A percentile compares a stretch with the other conserved stretches of the same genome.
phyloP scores from a whole-genome alignment of 23 red algal species.

The Gracilaria domingensis region DNA sequence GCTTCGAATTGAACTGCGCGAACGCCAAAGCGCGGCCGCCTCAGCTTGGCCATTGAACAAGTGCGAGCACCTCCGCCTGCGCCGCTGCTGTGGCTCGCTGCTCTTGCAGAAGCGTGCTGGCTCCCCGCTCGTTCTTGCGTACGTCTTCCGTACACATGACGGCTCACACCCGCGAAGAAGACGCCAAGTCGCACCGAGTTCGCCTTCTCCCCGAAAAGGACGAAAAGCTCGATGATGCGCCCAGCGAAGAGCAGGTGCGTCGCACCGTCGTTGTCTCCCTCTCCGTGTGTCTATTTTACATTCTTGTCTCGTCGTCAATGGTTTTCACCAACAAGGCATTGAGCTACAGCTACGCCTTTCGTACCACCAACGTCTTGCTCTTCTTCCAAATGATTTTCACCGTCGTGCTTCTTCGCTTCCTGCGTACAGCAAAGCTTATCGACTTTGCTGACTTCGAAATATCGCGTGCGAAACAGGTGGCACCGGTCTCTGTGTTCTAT shows the following conservation, averaged over 20 bases:
- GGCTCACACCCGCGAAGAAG: background rate
- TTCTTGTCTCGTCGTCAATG: constrained; percentile 85
- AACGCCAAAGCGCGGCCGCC: too few relatives aligned
- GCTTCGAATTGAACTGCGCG: background rate
- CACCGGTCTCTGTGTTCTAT: constrained; percentile 87
- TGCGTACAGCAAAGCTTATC: constrained; percentile 54
- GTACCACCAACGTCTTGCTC: constrained; percentile 80
- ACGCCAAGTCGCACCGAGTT: constrained; percentile 8
- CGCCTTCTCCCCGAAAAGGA: constrained; percentile 26
- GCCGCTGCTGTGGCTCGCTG: too few relatives aligned
- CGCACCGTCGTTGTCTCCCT: constrained; percentile 77
- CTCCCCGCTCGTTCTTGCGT: background rate
- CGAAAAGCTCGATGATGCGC: constrained; percentile 23
- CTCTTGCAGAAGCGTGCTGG: too few relatives aligned
- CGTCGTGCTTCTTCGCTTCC: constrained; percentile 54
- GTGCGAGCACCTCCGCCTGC: too few relatives aligned
- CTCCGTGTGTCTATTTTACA: constrained; percentile 80
- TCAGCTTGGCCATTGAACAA: too few relatives aligned
- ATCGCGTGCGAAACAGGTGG: constrained; percentile 47
- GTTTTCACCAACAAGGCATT: constrained; percentile 94
- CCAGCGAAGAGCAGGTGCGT: constrained; percentile 45
- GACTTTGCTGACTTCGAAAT: constrained; percentile 80
- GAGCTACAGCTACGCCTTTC: constrained; percentile 75
- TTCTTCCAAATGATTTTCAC: constrained; percentile 92
- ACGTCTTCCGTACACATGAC: background rate